phyloP scores from a whole-genome alignment of 805 yeast species.

The Clavispora santaluciae region DNA sequence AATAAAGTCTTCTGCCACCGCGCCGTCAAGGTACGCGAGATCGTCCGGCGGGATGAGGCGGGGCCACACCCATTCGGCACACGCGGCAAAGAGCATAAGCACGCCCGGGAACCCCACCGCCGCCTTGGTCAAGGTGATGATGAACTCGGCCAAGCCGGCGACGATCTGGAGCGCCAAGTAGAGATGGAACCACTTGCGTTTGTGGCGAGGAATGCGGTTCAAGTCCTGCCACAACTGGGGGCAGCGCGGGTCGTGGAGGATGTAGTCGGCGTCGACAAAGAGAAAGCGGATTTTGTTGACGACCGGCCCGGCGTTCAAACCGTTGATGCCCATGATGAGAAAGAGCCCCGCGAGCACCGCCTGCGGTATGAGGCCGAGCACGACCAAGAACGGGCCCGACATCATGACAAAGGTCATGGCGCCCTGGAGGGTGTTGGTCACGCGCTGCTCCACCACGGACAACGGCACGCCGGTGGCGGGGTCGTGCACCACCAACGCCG shows the following conservation, averaged over 20 bases:
- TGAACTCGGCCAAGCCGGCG: conserved; percentile 78
- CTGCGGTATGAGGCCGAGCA: conserved; percentile 83
- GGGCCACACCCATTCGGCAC: conserved; percentile 59
- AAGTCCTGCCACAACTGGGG: conserved; percentile 31
- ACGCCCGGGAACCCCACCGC: conserved; percentile 95
- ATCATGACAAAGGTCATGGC: conserved; percentile 77
- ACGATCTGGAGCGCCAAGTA: conserved; percentile 56
- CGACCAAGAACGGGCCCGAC: conserved; percentile 80
- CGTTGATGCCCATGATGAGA: conserved; percentile 87
- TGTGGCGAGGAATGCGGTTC: conserved; percentile 22
- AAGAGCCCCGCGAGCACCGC: conserved; percentile 90
- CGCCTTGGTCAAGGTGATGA: conserved; percentile 78
- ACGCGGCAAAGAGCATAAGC: conserved; percentile 60
- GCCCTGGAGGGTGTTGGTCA: conserved; percentile 84
- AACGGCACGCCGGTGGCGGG: conserved; percentile 32
- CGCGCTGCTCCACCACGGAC: conserved; percentile 81
- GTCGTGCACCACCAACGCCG: conserved; percentile 59
- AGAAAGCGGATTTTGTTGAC: conserved; percentile 58
- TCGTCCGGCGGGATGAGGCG: conserved; percentile 57
- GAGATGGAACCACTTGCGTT: conserved; percentile 44
- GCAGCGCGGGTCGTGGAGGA: conserved; percentile 32
- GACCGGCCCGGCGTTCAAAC: conserved; percentile 64
- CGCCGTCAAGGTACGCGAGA: conserved; percentile 59
- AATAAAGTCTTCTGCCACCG: conserved; percentile 54
- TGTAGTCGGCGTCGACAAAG: conserved; percentile 49